A percentile compares a stretch with the other conserved stretches of the same genome.
Conservation (phyloP, 2,329 filamentous ascomycete species). For the Colletotrichum tamarilloi region DNA sequence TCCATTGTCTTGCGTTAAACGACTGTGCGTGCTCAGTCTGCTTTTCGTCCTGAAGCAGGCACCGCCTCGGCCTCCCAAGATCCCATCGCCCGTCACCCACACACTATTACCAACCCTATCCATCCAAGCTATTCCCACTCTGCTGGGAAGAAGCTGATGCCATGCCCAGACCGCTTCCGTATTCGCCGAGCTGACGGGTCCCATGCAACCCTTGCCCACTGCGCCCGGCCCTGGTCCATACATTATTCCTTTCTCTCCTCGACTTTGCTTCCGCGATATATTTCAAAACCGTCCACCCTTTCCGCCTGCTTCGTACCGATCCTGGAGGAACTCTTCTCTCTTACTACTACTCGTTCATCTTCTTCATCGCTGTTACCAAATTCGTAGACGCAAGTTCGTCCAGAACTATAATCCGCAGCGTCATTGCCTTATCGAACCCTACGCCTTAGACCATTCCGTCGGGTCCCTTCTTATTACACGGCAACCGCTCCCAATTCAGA, state of each 20-base stretch:
- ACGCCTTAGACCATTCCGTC: neutral
- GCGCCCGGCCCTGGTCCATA: conserved; percentile 30
- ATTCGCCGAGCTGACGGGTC: conserved; percentile 34
- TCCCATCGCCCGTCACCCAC: conserved; percentile 33
- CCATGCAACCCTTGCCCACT: conserved; percentile 31
- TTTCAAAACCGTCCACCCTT: conserved; percentile 33
- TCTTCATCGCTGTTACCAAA: neutral
- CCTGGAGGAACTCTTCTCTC: conserved; percentile 14
- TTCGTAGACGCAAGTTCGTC: conserved; percentile 28
- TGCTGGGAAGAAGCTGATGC: conserved; percentile 33
- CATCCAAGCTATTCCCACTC: conserved; percentile 34
- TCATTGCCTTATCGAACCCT: conserved; percentile 20
- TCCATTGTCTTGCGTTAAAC: conserved; percentile 32
- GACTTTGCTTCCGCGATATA: conserved; percentile 33
- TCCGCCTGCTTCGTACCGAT: conserved; percentile 2
- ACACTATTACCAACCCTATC: conserved; percentile 28
- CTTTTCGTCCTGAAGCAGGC: conserved; percentile 37
- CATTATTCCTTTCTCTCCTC: conserved; percentile 26
- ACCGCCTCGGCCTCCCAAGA: conserved; percentile 31
- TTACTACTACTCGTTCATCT: conserved; percentile 3
- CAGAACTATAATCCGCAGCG: conserved; percentile 17
- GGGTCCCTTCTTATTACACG: conserved; percentile 12
- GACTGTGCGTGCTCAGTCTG: conserved; percentile 29
- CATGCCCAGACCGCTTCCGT: conserved; percentile 36
- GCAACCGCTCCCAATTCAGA: neutral